Evolutionary conservation across 2,329 filamentous ascomycete genomes (phyloP), one percentile per base, ranked within the genome.

Genomic region (Penicillium sp.): DNA sequence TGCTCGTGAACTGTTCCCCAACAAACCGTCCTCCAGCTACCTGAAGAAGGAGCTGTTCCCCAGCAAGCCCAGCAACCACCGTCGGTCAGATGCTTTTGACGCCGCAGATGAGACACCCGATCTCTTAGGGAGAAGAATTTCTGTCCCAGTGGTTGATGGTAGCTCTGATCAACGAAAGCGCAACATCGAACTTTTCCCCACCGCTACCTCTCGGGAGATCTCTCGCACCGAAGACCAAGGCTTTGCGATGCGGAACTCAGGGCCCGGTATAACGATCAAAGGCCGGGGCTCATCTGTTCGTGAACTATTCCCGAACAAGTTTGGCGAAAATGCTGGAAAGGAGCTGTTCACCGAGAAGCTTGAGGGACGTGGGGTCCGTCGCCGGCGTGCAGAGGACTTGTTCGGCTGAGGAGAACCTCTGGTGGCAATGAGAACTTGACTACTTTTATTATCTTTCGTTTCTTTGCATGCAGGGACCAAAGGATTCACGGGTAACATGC

Each of bases 321-420:
- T 76, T 54, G 67, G 73, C 26, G 73, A 65, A 65, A 69, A 91
- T 70, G 77, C 83, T 2, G 86, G 85, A 53, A 92, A 90, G 75
- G 90, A 93, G 71, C 75, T 92, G 16, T 90, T 92, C 69, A 82
- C 83, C 1, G 84, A 87, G 61, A 86, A 80, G 64, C 70, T 87
- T 28, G 83, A 86, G 56, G 85, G 84, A 2, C 81, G 87, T 63
- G 82, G 84, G 14, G 81, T 82, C 60, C 82, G 81, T 63, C 84
- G 90, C 65, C 85, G 89, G 68, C 87, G 82, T 71, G 90, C 90
- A 0, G 88, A 91, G 68, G 90, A 93, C 76, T 80, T 90, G 65
- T 93, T 92, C 72, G 81, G 83, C 63, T 92, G 75, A 84, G 26
- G 10, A 35, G 28, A 33, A 26, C 2, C 13, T 8, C 43, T 25